Conservation (phyloP, 805 yeast genomes). For the Saccharomycopsis sp. region DNA sequence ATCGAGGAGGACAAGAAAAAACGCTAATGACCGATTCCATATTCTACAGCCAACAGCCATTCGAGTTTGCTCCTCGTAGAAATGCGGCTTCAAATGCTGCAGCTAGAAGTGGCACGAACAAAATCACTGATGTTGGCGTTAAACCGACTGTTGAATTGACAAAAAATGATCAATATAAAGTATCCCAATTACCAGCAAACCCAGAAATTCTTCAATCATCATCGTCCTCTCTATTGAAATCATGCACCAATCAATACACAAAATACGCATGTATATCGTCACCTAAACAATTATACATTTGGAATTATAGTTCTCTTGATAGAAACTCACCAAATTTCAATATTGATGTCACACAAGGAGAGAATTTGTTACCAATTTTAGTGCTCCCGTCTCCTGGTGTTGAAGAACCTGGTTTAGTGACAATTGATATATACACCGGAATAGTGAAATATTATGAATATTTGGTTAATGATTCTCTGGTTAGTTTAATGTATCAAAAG, state of each 20-base stretch:
- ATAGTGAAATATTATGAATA: slow-evolving; percentile 63
- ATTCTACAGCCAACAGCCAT: not conserved
- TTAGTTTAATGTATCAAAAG: slow-evolving; percentile 44
- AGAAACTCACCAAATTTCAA: slow-evolving; percentile 35
- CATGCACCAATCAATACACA: slow-evolving; percentile 41
- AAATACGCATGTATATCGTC: slow-evolving; percentile 44
- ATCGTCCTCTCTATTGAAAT: slow-evolving; percentile 27
- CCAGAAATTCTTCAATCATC: slow-evolving; percentile 32
- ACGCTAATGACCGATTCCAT: not conserved
- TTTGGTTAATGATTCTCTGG: slow-evolving; percentile 61
- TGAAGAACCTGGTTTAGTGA: slow-evolving; percentile 61
- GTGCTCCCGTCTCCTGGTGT: slow-evolving; percentile 50
- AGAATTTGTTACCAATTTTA: slow-evolving; percentile 40
- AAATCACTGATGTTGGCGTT: not conserved
- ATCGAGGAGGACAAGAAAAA: not conserved
- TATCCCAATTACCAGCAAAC: slow-evolving; percentile 46
- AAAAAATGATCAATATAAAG: slow-evolving; percentile 50
- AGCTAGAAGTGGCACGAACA: slow-evolving; percentile 1
- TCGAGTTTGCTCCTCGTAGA: slow-evolving; percentile 1
- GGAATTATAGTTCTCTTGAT: slow-evolving; percentile 63
- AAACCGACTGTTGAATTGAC: slow-evolving; percentile 41
- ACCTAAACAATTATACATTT: slow-evolving; percentile 47
- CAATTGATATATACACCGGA: slow-evolving; percentile 55
- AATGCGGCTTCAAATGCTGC: slow-evolving; percentile 14
- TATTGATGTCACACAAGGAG: not conserved